Evolutionary conservation across 768 basidiomycete species (phyloP), one percentile per base, ranked within the genome.

Genomic region (Fomitopsis serialis): DNA sequence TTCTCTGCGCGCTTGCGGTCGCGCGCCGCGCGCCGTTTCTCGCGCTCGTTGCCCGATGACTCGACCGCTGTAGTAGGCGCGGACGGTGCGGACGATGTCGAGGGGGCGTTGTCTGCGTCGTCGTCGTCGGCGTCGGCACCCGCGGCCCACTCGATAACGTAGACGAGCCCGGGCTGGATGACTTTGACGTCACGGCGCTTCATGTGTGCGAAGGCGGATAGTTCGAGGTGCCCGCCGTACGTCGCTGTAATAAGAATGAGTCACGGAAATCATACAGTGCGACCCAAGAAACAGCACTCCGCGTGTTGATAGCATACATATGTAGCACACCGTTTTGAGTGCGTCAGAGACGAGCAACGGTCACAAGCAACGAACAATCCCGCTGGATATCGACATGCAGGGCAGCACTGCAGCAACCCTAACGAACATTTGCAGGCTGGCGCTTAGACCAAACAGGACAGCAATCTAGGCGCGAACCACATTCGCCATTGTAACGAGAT

Each of bases 141-240:
- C 2, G 86, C 78, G 36, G 73, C 70, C 86, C 89, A 90, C 62
- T 92, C 85, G 51, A 95, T 92, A 55, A 94, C 86, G 69, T 94
- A 94, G 24, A 93, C 88, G 32, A 97, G 77, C 1, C 89, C 91
- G 0, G 94, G 93, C 64, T 96, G 94, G 49, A 95, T 81, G 54
- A 97, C 92, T 72, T 96, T 96, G 67, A 97, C 87, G 62, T 92
- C 80, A 27, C 86, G 77, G 51, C 74, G 73, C 46, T 78, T 78
- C 73, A 92, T 80, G 60, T 93, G 89, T 3, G 94, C 86, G 66
- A 94, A 96, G 0, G 92, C 92, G 17, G 87, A 89, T n/a, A 97
- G 76, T 68, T 97, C 94, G 62, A 97, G 81, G 68, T 97, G 92
- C 1, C 92, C 92, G 40, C 93, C 94, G 56, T 95, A 96, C 1